Conservation (phyloP, 2,329 filamentous ascomycete species). For the Paracorniculantispora psalliotae region DNA sequence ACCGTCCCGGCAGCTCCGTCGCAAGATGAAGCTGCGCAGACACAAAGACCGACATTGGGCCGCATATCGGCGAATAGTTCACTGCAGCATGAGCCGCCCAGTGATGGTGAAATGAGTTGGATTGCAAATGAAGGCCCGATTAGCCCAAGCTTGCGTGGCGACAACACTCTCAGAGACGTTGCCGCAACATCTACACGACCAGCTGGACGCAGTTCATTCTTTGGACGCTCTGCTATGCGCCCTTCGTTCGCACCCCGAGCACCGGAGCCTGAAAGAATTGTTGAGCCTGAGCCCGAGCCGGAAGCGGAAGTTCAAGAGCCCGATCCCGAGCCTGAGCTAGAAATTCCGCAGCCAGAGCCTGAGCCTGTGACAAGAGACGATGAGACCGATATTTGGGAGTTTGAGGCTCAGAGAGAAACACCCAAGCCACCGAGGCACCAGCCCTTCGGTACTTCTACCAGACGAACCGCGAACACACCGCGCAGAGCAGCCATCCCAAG, state of each 20-base stretch:
- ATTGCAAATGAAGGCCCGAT: conserved; percentile 33
- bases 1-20: neutral
- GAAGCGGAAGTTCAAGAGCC: neutral
- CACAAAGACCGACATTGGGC: neutral
- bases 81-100: conserved; percentile 25
- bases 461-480: conserved; percentile 18
- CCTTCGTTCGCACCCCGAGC: neutral
- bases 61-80: conserved; percentile 30
- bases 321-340: neutral
- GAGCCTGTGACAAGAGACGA: conserved; percentile 27
- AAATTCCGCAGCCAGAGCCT: neutral
- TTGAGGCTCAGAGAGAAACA: conserved; percentile 48
- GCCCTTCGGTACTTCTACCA: conserved; percentile 24
- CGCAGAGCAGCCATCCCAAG: conserved; percentile 29
- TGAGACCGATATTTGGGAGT: conserved; percentile 52
- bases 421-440: conserved; percentile 29
- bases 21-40: neutral
- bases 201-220: neutral
- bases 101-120: conserved; percentile 41
- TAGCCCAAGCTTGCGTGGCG: conserved; percentile 31
- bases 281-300: neutral
- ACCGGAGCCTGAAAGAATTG: neutral
- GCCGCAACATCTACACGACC: conserved; percentile 15
- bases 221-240: neutral
- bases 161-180: conserved; percentile 29